These are phyloP conservation scores for Bryopsis sp. DNA, from an alignment of 139 green algal genomes.

Conservation along the genomic window DNA sequence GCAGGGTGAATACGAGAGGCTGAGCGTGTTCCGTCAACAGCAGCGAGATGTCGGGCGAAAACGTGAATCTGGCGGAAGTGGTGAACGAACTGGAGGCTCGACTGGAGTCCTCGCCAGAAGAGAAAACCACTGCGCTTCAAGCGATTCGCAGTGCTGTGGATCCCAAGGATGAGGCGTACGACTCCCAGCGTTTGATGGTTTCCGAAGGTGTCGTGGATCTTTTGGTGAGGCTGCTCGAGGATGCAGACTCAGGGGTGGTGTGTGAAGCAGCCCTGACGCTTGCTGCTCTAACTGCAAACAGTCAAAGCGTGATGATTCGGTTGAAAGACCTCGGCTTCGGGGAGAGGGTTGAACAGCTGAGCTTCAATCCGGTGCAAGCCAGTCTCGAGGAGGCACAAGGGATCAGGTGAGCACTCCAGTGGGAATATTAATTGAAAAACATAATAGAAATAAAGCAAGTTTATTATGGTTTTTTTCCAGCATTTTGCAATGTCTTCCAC, in stretches of 20 bases:
- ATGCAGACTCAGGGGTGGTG: background rate
- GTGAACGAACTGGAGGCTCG: too few species aligned
- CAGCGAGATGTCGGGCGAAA: too few species aligned
- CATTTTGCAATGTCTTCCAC: too few species aligned
- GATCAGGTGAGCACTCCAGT: background rate
- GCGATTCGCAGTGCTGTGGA: too few species aligned
- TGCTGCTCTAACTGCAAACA: background rate
- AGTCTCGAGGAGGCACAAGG: background rate
- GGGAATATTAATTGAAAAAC: background rate
- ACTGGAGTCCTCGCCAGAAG: too few species aligned
- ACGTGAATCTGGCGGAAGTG: too few species aligned
- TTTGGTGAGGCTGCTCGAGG: background rate
- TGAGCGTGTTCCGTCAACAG: too few species aligned
- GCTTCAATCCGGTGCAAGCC: conserved; percentile 14
- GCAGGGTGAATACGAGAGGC: too few species aligned
- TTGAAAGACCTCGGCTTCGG: background rate
- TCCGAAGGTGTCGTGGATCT: background rate
- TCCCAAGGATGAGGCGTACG: background rate
- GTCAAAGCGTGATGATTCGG: background rate
- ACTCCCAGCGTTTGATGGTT: background rate
- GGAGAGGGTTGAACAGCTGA: background rate
- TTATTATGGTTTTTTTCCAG: background rate
- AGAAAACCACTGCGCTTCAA: too few species aligned
- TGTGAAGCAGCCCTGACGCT: background rate
- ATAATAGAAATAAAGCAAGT: background rate